A percentile compares a stretch with the other conserved stretches of the same genome.
Conservation (phyloP, 2,329 filamentous ascomycete species). For the Ophiostoma sp. region DNA sequence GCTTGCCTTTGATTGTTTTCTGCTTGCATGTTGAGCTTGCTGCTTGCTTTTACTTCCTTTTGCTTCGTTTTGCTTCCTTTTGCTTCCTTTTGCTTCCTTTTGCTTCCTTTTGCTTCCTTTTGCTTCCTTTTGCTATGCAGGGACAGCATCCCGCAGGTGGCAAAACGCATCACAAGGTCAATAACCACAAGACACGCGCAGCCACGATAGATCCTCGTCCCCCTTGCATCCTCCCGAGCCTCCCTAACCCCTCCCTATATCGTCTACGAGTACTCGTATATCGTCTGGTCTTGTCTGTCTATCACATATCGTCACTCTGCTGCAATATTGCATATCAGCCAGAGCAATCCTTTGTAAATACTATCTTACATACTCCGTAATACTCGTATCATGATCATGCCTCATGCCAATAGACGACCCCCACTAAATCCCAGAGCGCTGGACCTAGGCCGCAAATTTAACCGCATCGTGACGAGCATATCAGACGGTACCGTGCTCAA, state of each 20-base stretch:
- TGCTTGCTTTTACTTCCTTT: too few relatives aligned
- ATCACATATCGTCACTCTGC: background rate
- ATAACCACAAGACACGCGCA: background rate
- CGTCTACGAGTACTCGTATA: too few relatives aligned
- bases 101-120: background rate
- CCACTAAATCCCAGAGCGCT: background rate
- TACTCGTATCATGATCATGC: background rate
- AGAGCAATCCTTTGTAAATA: too few relatives aligned
- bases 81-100: background rate
- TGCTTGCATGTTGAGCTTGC: background rate
- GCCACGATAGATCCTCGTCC: too few relatives aligned
- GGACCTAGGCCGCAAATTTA: background rate
- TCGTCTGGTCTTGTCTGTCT: background rate
- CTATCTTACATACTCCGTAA: background rate
- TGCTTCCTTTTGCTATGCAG: background rate
- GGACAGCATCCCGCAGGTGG: too few relatives aligned
- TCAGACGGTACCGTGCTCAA: background rate
- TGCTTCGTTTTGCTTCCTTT: too few relatives aligned
- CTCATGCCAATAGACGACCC: background rate
- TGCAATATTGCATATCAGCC: background rate
- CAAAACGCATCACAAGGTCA: background rate
- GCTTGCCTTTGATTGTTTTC: too few relatives aligned
- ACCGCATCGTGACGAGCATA: conserved; percentile 8
- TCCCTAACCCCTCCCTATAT: too few relatives aligned
- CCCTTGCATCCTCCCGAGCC: too few relatives aligned